A percentile compares a stretch with the other conserved stretches of the same genome.
Conservation (phyloP, 768 basidiomycete species). For the Mycena epipterygia region DNA sequence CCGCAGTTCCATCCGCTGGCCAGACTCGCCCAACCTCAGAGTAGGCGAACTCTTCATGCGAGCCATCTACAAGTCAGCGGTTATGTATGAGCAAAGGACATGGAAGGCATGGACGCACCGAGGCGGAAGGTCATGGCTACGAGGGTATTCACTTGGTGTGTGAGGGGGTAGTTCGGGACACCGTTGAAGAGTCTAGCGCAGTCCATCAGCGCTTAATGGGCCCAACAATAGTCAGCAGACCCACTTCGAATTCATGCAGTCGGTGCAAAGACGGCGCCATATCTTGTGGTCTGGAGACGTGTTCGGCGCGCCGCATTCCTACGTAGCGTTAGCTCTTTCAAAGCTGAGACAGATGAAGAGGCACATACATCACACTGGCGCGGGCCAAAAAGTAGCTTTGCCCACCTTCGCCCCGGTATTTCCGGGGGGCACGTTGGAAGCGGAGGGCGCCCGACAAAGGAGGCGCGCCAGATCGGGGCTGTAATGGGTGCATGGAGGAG, state of each 20-base stretch:
- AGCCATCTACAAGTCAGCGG: conserved; percentile 4
- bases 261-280: conserved; percentile 28
- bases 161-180: conserved; percentile 2
- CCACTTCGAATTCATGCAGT: conserved; percentile 22
- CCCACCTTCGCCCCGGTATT: conserved; percentile 41
- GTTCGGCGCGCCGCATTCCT: conserved; percentile 23
- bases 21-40: conserved; percentile 25
- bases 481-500: conserved; percentile 42
- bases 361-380: conserved; percentile 41
- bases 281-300: conserved; percentile 22
- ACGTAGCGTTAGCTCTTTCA: not conserved
- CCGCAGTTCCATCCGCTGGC: conserved; percentile 20
- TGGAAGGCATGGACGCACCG: not conserved
- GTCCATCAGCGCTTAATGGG: not conserved
- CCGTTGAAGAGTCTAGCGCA: not conserved
- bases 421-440: conserved; percentile 39
- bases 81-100: not conserved
- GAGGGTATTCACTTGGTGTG: conserved; percentile 12
- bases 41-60: not conserved
- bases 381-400: conserved; percentile 41
- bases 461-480: conserved; percentile 42
- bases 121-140: conserved; percentile 20
- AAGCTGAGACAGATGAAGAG: not conserved
- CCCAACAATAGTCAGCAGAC: not conserved
- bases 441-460: conserved; percentile 30